Percentiles rank a stretch among this genome's conserved stretches.
phyloP scores from a whole-genome alignment of 495 filamentous ascomycete species.

The Aspergillus panamensis region DNA sequence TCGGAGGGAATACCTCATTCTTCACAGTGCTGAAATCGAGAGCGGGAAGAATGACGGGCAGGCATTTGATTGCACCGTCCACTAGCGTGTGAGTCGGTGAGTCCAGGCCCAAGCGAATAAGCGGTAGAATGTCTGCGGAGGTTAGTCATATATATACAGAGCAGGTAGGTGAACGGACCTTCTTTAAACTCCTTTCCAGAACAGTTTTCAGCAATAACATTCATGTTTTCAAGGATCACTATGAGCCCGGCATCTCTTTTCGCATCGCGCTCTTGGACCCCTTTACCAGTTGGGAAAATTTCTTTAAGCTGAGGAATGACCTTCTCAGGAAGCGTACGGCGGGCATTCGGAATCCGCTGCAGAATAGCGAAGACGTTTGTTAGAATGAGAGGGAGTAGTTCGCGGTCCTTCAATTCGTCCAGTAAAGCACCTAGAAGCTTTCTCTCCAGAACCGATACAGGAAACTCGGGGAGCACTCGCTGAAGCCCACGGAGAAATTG shows the following conservation, averaged over 20 bases:
- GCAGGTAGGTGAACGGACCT: constrained; percentile 47
- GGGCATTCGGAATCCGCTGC: constrained; percentile 66
- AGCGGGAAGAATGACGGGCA: constrained; percentile 71
- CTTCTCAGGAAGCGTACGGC: constrained; percentile 73
- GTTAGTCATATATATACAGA: constrained; percentile 9
- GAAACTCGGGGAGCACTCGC: constrained; percentile 83
- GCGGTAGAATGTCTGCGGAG: constrained; percentile 71
- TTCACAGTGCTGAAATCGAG: constrained; percentile 96
- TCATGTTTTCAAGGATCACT: constrained; percentile 79
- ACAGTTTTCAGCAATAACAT: constrained; percentile 70
- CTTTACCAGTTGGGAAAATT: constrained; percentile 62
- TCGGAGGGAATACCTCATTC: constrained; percentile 87
- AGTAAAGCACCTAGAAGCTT: constrained; percentile 84
- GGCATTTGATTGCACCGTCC: constrained; percentile 72
- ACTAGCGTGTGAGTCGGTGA: constrained; percentile 84
- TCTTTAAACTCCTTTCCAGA: constrained; percentile 93
- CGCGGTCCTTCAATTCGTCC: constrained; percentile 89
- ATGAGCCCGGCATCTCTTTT: constrained; percentile 86
- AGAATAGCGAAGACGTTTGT: constrained; percentile 91
- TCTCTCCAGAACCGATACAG: constrained; percentile 87
- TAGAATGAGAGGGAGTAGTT: constrained; percentile 75
- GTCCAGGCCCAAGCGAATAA: constrained; percentile 76
- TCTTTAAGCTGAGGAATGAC: constrained; percentile 81
- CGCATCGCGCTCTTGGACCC: constrained; percentile 65
- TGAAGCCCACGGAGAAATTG: constrained; percentile 87